Evolutionary conservation across 768 basidiomycete species (phyloP).

Genomic region (Boletus coccyginus): DNA sequence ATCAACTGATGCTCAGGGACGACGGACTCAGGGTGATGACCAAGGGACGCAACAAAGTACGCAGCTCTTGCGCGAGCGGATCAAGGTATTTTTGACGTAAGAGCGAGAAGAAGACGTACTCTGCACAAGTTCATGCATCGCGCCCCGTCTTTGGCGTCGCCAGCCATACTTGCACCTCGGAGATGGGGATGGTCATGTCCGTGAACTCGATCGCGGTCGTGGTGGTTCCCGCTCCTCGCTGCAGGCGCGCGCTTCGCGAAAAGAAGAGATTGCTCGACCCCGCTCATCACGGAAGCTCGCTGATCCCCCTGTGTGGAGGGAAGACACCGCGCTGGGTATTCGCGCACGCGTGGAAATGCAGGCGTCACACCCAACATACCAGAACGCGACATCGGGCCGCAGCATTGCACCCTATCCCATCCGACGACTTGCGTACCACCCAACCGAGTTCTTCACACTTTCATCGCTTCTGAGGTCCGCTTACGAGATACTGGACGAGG

Average conservation of each 20-base stretch:
- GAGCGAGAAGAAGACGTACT: slow-evolving; percentile 30
- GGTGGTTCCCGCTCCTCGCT: slow-evolving; percentile 23
- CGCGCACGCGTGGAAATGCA: slow-evolving; percentile 6
- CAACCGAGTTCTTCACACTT: slow-evolving; percentile 58
- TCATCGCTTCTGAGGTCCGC: slow-evolving; percentile 54
- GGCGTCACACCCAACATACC: slow-evolving; percentile 1
- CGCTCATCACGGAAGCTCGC: slow-evolving; percentile 24
- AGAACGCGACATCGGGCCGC: slow-evolving; percentile 35
- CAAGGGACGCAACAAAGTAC: too few species aligned
- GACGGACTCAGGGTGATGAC: too few species aligned
- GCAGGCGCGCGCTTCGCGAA: slow-evolving; percentile 64
- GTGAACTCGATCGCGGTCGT: slow-evolving; percentile 7
- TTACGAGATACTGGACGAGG: slow-evolving; percentile 37
- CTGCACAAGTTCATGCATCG: slow-evolving; percentile 7
- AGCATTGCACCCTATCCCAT: slow-evolving; percentile 59
- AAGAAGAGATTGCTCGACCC: slow-evolving; percentile 43
- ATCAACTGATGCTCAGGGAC: slow-evolving; percentile 42
- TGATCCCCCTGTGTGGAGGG: too few species aligned
- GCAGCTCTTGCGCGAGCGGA: too few species aligned
- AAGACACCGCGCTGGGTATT: slow-evolving; percentile 12
- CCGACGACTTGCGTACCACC: slow-evolving; percentile 60
- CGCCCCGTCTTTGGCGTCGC: too few species aligned
- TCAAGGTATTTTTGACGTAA: slow-evolving; percentile 53
- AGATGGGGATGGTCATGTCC: slow-evolving; percentile 7
- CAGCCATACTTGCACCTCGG: slow-evolving; percentile 10